Percentiles rank a stretch among this genome's conserved stretches.
Conservation (phyloP, 108 stramenopile species). For the Conticribra weissflogii region DNA sequence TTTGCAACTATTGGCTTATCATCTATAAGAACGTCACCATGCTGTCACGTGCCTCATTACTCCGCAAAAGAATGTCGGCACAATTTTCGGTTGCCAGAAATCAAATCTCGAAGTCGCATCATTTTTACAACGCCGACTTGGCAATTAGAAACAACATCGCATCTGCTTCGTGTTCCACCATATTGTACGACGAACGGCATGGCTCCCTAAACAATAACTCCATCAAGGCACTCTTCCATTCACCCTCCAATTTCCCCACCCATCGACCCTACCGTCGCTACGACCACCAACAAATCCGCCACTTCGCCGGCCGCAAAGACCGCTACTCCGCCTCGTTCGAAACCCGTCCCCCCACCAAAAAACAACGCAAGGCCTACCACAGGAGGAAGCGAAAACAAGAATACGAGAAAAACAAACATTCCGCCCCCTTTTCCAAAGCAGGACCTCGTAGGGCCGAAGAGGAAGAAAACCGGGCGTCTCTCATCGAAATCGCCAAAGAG, state of each 20-base stretch:
- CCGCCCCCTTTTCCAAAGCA: slow-evolving; percentile 71
- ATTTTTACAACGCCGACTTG: too few species aligned
- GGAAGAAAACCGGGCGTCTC: slow-evolving; percentile 13
- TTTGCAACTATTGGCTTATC: too few species aligned
- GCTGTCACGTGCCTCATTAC: background rate
- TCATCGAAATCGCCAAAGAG: slow-evolving; percentile 55
- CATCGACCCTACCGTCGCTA: background rate
- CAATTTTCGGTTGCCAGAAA: too few species aligned
- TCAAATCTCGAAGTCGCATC: too few species aligned
- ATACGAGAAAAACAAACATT: slow-evolving; percentile 60
- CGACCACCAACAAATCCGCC: slow-evolving; percentile 11
- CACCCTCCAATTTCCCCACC: too few species aligned
- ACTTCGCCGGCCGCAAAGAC: slow-evolving; percentile 63
- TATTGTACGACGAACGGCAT: too few species aligned
- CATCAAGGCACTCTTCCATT: too few species aligned
- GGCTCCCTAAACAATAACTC: too few species aligned
- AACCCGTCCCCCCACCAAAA: slow-evolving; percentile 67
- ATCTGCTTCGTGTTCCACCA: too few species aligned
- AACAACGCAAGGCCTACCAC: slow-evolving; percentile 67
- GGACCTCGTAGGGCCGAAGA: slow-evolving; percentile 49
- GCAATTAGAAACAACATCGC: too few species aligned
- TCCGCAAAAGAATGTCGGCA: background rate
- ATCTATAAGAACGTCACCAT: background rate
- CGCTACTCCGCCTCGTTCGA: slow-evolving; percentile 61
- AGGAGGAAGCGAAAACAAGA: slow-evolving; percentile 37